Conservation (phyloP, 129 eudicot genomes). For the Mikania micrantha region DNA sequence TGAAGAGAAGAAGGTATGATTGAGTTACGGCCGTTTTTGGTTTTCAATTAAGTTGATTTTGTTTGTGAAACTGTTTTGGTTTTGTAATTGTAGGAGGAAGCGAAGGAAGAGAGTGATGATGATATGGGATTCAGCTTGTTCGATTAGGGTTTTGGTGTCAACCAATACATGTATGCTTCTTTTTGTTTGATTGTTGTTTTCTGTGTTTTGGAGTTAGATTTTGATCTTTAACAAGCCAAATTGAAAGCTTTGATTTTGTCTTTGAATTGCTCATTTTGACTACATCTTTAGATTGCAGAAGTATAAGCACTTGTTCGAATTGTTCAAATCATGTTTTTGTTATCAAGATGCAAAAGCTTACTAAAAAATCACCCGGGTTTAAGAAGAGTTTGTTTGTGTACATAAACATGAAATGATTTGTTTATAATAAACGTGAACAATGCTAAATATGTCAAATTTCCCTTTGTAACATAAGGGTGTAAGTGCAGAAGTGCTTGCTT, state of each 20-base stretch:
- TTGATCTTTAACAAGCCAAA: neutral
- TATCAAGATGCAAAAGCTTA: no score
- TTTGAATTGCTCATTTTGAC: neutral
- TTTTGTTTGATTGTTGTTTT: constrained; percentile 2
- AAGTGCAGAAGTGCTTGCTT: no score
- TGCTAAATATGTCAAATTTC: no score
- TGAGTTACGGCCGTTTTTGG: neutral
- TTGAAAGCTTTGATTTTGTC: constrained; percentile 11
- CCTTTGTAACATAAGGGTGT: no score
- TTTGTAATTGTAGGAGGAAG: constrained; percentile 36
- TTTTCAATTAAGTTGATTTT: neutral
- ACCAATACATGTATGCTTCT: constrained; percentile 22
- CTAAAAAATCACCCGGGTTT: no score
- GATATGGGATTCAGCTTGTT: constrained; percentile 75
- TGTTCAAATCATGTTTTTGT: no score
- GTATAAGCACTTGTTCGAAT: no score
- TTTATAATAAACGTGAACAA: no score
- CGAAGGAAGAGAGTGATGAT: constrained; percentile 72
- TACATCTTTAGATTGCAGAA: neutral
- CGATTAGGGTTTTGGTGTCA: constrained; percentile 28
- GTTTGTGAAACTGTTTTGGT: neutral
- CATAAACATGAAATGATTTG: no score
- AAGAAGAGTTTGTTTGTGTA: no score
- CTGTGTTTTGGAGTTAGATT: constrained; percentile 7
- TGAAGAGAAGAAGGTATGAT: constrained; percentile 61